Conservation (phyloP, 1,284 basidiomycete genomes). For the Fereydounia khargensis region DNA sequence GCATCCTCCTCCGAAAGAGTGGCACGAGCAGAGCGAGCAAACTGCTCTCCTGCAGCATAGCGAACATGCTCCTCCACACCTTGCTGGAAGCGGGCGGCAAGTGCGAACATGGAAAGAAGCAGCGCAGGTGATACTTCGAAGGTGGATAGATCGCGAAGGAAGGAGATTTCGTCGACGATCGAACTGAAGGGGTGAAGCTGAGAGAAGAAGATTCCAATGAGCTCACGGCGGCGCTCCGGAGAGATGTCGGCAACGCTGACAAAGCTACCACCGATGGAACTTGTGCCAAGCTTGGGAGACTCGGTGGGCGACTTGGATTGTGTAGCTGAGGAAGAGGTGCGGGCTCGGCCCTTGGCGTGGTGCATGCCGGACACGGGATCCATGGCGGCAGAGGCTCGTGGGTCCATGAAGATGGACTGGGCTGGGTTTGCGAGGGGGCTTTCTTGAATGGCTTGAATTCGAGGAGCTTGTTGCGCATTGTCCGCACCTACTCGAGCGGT, state of each 20-base stretch:
- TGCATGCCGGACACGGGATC: too few species aligned
- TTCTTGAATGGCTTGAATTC: too few species aligned
- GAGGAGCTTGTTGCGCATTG: too few species aligned
- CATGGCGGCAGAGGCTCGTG: too few species aligned
- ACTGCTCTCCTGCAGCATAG: conserved; percentile 28
- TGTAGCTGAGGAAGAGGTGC: too few species aligned
- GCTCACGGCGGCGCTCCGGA: conserved; percentile 23
- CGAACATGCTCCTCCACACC: conserved; percentile 24
- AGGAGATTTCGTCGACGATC: conserved; percentile 60
- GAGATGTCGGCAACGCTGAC: conserved; percentile 23
- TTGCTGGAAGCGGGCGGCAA: conserved; percentile 58
- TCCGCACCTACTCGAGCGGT: conserved; percentile 24
- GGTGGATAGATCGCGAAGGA: conserved; percentile 59
- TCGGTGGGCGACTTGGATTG: conserved; percentile 4
- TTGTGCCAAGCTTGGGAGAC: conserved; percentile 1
- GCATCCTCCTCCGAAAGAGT: conserved; percentile 40
- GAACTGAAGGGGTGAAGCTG: conserved; percentile 58
- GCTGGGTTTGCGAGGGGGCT: too few species aligned
- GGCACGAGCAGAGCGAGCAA: conserved; percentile 32
- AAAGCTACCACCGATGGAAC: conserved; percentile 4
- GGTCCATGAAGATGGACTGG: too few species aligned
- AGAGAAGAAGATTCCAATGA: conserved; percentile 57
- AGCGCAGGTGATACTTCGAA: conserved; percentile 58
- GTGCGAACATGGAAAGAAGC: conserved; percentile 60
- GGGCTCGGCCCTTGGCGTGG: too few species aligned